Conservation (phyloP, 2,329 filamentous ascomycete species). For the Calycina herbarum region DNA sequence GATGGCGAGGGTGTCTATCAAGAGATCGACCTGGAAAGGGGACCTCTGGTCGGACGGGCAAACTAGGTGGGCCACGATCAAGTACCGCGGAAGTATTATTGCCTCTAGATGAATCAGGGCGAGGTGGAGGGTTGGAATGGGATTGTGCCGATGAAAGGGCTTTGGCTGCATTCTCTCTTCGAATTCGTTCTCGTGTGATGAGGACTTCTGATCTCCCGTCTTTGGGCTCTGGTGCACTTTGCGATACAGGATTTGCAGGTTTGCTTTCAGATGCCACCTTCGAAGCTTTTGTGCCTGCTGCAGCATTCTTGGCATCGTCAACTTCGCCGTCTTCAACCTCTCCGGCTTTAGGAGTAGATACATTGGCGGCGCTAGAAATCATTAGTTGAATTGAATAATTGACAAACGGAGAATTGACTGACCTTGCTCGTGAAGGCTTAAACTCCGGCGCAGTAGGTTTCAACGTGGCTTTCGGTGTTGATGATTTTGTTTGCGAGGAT, state of each 20-base stretch:
- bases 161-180: conserved; percentile 33
- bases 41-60: conserved; percentile 38
- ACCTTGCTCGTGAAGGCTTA: conserved; percentile 50
- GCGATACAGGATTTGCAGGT: conserved; percentile 7
- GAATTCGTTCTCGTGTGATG: conserved; percentile 31
- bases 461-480: conserved; percentile 44
- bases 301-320: conserved; percentile 53
- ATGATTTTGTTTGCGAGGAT: conserved; percentile 19
- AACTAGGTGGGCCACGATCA: conserved; percentile 29
- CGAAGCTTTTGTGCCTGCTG: conserved; percentile 12
- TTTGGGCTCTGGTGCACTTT: conserved; percentile 8
- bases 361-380: conserved; percentile 33
- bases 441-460: conserved; percentile 65
- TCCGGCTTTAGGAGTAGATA: conserved; percentile 35
- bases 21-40: conserved; percentile 35
- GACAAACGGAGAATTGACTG: conserved; percentile 16
- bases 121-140: conserved; percentile 24
- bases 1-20: conserved; percentile 34
- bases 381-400: conserved; percentile 36
- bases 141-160: conserved; percentile 22
- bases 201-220: conserved; percentile 32
- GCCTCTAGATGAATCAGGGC: conserved; percentile 28
- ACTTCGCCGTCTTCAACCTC: conserved; percentile 75
- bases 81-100: conserved; percentile 13
- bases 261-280: conserved; percentile 9